Evolutionary conservation across 2,329 filamentous ascomycete genomes (phyloP).

Genomic region (Fonsecaea monophora): DNA sequence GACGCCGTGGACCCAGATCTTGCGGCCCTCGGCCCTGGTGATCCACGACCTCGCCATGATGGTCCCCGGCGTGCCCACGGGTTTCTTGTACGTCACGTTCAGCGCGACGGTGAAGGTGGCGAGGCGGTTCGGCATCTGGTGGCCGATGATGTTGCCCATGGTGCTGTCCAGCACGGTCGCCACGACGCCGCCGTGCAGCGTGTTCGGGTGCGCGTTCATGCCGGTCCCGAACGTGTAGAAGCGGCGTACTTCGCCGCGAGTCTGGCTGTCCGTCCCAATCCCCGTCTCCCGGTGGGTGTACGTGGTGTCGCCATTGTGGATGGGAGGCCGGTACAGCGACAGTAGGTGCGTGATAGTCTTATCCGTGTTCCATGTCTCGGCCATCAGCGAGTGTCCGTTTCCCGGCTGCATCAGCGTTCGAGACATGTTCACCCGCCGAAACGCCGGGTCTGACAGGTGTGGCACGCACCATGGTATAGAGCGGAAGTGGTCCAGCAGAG

Average conservation of each 20-base stretch:
- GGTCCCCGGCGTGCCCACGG: conserved; percentile 47
- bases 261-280: background rate
- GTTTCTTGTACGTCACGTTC: conserved; percentile 50
- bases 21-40: conserved; percentile 45
- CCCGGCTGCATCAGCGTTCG: conserved; percentile 28
- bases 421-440: conserved; percentile 28
- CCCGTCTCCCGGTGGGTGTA: background rate
- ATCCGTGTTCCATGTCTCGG: conserved; percentile 37
- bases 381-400: conserved; percentile 36
- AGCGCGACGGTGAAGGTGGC: conserved; percentile 50
- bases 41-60: conserved; percentile 48
- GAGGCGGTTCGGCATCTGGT: conserved; percentile 3
- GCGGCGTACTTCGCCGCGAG: conserved; percentile 38
- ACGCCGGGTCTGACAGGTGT: conserved; percentile 42
- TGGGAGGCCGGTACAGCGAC: conserved; percentile 25
- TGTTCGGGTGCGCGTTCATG: conserved; percentile 41
- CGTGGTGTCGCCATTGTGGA: no score
- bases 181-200: conserved; percentile 43
- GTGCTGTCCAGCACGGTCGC: conserved; percentile 42
- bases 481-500: conserved; percentile 36
- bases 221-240: conserved; percentile 43
- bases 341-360: conserved; percentile 31
- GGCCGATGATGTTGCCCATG: conserved; percentile 35
- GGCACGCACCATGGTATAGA: conserved; percentile 43
- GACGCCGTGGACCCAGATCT: conserved; percentile 51